These are phyloP conservation scores for Cicer judaicum DNA, from an alignment of 306 rosid species.

Conservation along the genomic window DNA sequence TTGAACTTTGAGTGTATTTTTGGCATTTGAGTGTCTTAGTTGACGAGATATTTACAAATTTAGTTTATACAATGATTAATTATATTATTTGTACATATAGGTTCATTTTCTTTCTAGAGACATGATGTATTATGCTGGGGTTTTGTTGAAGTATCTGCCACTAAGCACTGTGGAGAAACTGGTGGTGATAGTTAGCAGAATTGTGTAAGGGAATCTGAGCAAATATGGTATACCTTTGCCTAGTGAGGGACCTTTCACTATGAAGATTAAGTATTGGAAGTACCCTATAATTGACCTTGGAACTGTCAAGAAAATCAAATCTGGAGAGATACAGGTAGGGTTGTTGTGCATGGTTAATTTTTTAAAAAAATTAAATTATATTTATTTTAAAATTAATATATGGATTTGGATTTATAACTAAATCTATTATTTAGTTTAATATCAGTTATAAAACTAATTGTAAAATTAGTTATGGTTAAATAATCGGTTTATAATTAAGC, in stretches of 20 bases:
- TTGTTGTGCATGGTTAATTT: too few species aligned
- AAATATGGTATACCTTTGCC: slow-evolving; percentile 65
- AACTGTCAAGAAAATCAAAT: slow-evolving; percentile 57
- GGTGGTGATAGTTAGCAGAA: slow-evolving; percentile 52
- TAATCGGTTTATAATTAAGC: too few species aligned
- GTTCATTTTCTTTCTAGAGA: slow-evolving; percentile 67
- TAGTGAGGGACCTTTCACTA: slow-evolving; percentile 63
- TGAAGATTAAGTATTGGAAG: slow-evolving; percentile 67
- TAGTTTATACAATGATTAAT: background rate
- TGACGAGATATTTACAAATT: background rate
- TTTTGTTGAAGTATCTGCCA: slow-evolving; percentile 51
- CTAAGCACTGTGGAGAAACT: slow-evolving; percentile 54
- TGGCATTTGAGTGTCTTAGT: too few species aligned
- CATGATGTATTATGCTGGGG: slow-evolving; percentile 53
- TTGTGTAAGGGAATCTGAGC: slow-evolving; percentile 59
- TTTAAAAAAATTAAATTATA: too few species aligned
- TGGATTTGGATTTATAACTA: too few species aligned
- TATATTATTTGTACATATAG: slow-evolving; percentile 29
- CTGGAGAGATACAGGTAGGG: slow-evolving; percentile 73
- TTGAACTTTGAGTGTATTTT: too few species aligned
- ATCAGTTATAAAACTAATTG: too few species aligned
- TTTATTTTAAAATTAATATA: too few species aligned
- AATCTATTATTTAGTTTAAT: too few species aligned
- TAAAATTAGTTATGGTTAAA: too few species aligned
- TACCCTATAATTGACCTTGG: slow-evolving; percentile 69